These are phyloP conservation scores for Neospora caninum DNA, from an alignment of 169 alveolate genomes.

Conservation along the genomic window DNA sequence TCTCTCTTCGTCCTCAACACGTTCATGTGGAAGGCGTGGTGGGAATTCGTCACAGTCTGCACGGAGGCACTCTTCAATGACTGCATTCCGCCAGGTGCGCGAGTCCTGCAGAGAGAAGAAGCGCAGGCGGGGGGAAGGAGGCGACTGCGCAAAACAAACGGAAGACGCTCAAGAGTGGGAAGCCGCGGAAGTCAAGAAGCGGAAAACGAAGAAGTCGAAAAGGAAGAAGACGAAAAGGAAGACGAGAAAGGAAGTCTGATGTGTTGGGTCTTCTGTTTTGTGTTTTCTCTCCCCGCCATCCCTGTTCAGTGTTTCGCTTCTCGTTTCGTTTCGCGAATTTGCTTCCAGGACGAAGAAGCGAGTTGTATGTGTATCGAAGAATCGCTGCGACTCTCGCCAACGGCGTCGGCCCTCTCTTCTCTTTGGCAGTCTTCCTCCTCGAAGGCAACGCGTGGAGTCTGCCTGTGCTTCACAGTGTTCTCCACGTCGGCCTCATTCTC, in stretches of 20 bases:
- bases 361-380: slow-evolving; percentile 36
- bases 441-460: slow-evolving; percentile 54
- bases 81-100: slow-evolving; percentile 1
- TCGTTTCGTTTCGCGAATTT: too few relatives aligned
- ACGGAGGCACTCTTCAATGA: slow-evolving; percentile 27
- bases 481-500: slow-evolving; percentile 35
- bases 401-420: slow-evolving; percentile 58
- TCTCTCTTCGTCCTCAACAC: background rate
- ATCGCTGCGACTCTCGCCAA: slow-evolving; percentile 33
- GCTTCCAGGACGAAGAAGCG: slow-evolving; percentile 42
- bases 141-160: too few relatives aligned
- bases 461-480: slow-evolving; percentile 4
- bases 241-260: too few relatives aligned
- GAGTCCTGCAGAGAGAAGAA: background rate
- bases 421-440: slow-evolving; percentile 1
- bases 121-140: too few relatives aligned
- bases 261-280: too few relatives aligned
- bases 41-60: slow-evolving; percentile 7
- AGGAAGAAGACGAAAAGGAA: too few relatives aligned
- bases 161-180: too few relatives aligned
- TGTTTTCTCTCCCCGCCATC: too few relatives aligned
- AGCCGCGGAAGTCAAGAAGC: too few relatives aligned
- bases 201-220: too few relatives aligned
- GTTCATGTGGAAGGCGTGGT: slow-evolving; percentile 34
- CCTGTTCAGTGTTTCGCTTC: too few relatives aligned